Evolutionary conservation across 2,329 filamentous ascomycete species (phyloP).

Genomic region (Rhinocladiella similis): DNA sequence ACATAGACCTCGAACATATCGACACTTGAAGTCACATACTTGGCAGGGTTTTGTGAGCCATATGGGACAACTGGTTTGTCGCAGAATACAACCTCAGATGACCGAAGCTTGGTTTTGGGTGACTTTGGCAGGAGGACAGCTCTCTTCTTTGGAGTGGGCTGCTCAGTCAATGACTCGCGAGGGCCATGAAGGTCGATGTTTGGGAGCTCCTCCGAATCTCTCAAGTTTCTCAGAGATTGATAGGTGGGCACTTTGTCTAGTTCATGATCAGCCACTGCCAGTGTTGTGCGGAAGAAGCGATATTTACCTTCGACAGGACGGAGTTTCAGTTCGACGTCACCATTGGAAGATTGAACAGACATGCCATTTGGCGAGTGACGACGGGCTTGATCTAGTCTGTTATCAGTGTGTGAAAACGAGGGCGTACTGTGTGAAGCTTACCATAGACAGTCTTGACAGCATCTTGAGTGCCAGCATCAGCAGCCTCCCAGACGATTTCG

Average conservation of each 20-base stretch:
- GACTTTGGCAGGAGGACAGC: constrained; percentile 18
- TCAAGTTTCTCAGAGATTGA: not conserved
- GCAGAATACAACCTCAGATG: not conserved
- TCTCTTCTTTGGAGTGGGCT: not conserved
- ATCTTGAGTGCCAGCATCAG: not conserved
- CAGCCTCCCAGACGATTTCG: no score
- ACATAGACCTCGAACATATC: no score
- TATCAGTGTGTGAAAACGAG: not conserved
- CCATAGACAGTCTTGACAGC: not conserved
- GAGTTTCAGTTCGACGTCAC: no score
- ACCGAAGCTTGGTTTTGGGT: constrained; percentile 8
- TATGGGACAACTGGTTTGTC: no score
- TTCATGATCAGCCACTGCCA: not conserved
- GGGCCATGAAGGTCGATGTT: not conserved
- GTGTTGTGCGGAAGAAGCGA: no score
- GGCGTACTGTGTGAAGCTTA: not conserved
- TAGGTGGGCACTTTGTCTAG: not conserved
- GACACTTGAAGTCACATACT: no score
- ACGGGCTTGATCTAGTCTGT: no score
- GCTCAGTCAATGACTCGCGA: not conserved
- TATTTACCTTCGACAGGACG: no score
- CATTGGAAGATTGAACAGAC: not conserved
- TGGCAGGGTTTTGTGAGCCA: no score
- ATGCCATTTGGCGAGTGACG: no score
- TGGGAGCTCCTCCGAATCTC: not conserved